These are phyloP conservation scores for Fragosphaeria purpurea DNA, from an alignment of 2,329 filamentous ascomycete species.

Conservation along the genomic window DNA sequence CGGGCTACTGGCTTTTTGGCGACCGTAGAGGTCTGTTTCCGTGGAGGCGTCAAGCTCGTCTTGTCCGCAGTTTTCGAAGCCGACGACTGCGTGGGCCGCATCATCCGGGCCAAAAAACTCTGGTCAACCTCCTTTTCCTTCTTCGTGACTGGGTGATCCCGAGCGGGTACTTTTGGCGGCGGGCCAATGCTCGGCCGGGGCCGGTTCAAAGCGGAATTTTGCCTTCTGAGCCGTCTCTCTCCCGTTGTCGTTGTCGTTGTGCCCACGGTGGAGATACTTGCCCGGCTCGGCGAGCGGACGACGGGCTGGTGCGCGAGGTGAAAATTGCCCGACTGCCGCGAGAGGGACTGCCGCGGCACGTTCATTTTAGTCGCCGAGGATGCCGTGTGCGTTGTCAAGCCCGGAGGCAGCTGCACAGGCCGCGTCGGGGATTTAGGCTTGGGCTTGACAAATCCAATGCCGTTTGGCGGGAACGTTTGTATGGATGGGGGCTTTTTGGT, in stretches of 20 bases:
- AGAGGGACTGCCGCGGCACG: constrained; percentile 29
- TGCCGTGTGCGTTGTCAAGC: constrained; percentile 59
- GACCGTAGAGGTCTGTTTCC: background rate
- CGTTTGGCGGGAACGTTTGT: constrained; percentile 26
- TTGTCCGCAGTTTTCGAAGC: constrained; percentile 60
- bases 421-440: constrained; percentile 60
- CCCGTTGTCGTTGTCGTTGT: constrained; percentile 14
- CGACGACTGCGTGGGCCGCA: constrained; percentile 62
- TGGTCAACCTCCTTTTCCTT: constrained; percentile 52
- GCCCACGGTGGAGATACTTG: constrained; percentile 25
- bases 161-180: constrained; percentile 46
- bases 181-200: constrained; percentile 45
- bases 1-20: background rate
- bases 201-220: constrained; percentile 34
- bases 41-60: constrained; percentile 34
- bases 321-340: constrained; percentile 28
- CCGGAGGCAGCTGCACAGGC: constrained; percentile 55
- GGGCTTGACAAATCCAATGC: constrained; percentile 42
- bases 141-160: constrained; percentile 36
- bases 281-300: constrained; percentile 36
- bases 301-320: constrained; percentile 20
- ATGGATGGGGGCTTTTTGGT: constrained; percentile 34
- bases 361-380: constrained; percentile 54
- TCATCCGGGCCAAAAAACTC: constrained; percentile 71
- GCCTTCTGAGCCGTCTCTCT: constrained; percentile 29